Percentiles rank a stretch among this genome's conserved stretches.
Conservation (phyloP, 441 rosid genomes). For the Geranium incanum region DNA sequence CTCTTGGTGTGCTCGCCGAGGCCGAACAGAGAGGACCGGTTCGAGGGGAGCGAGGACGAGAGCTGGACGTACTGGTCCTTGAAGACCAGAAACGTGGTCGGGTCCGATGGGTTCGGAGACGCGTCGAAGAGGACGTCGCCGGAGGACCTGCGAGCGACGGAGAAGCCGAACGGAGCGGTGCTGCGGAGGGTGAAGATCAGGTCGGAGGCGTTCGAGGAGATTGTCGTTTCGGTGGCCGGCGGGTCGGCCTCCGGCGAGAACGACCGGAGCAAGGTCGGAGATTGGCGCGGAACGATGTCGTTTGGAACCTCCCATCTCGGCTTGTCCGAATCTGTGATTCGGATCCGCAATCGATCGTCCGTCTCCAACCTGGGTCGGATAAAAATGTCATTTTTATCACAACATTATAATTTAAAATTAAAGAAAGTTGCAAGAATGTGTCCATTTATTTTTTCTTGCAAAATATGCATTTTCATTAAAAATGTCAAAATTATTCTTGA, state of each 20-base stretch:
- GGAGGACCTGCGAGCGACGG: conserved; percentile 46
- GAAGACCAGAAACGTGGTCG: conserved; percentile 39
- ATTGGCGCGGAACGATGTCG: conserved; percentile 36
- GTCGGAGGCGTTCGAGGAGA: conserved; percentile 38
- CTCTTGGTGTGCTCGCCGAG: conserved; percentile 71
- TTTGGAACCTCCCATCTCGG: conserved; percentile 40
- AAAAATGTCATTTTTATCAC: too few species aligned
- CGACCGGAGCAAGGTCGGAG: not conserved
- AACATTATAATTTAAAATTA: too few species aligned
- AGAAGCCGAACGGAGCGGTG: conserved; percentile 59
- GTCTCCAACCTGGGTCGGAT: conserved; percentile 25
- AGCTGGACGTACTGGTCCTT: conserved; percentile 75
- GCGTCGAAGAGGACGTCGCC: conserved; percentile 59
- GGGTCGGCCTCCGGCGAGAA: not conserved
- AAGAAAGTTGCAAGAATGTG: too few species aligned
- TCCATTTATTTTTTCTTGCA: too few species aligned
- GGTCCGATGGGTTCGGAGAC: conserved; percentile 26
- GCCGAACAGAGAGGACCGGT: conserved; percentile 51
- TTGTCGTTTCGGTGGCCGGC: conserved; percentile 10
- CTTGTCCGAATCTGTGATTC: conserved; percentile 30
- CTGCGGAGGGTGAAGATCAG: conserved; percentile 49
- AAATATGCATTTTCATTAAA: too few species aligned
- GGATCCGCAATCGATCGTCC: conserved; percentile 28
- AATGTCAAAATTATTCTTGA: too few species aligned
- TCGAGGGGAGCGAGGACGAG: conserved; percentile 43